phyloP scores from a whole-genome alignment of 257 asterid genomes.

The Apocynum venetum region DNA sequence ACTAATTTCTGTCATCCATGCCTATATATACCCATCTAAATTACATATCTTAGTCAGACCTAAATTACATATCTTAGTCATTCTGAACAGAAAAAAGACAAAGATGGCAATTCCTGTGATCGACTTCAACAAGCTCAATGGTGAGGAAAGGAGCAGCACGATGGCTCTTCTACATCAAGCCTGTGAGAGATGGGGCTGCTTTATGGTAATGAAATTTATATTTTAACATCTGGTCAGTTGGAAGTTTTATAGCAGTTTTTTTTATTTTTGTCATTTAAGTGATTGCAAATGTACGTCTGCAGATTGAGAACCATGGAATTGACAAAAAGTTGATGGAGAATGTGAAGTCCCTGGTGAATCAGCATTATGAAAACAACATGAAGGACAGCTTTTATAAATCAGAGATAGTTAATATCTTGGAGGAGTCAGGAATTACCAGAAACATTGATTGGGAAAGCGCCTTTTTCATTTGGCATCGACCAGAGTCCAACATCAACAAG shows the following conservation, averaged over 20 bases:
- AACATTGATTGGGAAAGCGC: constrained; percentile 73
- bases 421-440: constrained; percentile 28
- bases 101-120: constrained; percentile 86
- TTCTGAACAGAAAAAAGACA: constrained; percentile 9
- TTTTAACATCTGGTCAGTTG: background rate
- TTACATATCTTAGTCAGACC: constrained; percentile 18
- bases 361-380: constrained; percentile 61
- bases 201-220: constrained; percentile 49
- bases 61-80: constrained; percentile 22
- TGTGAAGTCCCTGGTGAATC: constrained; percentile 57
- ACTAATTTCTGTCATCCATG: background rate
- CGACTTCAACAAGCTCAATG: constrained; percentile 45
- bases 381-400: constrained; percentile 45
- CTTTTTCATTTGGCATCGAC: constrained; percentile 72
- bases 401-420: constrained; percentile 48
- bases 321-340: constrained; percentile 56
- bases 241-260: background rate
- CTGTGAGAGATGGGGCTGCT: constrained; percentile 83
- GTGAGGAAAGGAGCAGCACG: constrained; percentile 50
- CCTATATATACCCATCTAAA: constrained; percentile 49
- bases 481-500: constrained; percentile 52
- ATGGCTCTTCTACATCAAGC: constrained; percentile 80
- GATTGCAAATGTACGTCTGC: constrained; percentile 26
- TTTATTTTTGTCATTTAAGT: background rate
- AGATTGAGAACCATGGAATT: constrained; percentile 82